A percentile compares a stretch with the other conserved stretches of the same genome.
These are phyloP conservation scores for Cucumis melo DNA, from an alignment of 306 rosid genomes.

Conservation along the genomic window DNA sequence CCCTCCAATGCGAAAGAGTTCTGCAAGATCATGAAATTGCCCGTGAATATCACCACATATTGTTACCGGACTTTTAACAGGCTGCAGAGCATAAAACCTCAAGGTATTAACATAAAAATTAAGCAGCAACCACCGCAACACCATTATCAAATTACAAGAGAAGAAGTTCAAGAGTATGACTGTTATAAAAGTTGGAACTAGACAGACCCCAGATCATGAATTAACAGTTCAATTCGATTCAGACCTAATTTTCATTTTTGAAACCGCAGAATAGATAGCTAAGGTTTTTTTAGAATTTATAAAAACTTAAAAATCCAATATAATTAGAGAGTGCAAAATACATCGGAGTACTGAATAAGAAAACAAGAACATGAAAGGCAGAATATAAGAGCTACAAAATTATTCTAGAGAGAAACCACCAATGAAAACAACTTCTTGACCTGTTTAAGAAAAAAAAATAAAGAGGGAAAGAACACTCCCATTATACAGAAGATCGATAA, in stretches of 20 bases:
- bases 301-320: neutral
- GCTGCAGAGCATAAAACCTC: conserved; percentile 40
- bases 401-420: neutral
- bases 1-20: conserved; percentile 94
- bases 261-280: neutral
- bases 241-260: neutral
- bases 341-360: neutral
- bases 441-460: neutral
- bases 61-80: conserved; percentile 89
- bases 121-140: neutral
- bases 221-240: neutral
- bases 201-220: neutral
- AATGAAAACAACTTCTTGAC: neutral
- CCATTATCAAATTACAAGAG: neutral
- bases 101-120: neutral
- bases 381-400: neutral
- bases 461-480: neutral
- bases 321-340: neutral
- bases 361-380: neutral
- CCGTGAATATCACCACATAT: conserved; percentile 98
- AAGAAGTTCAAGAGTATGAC: neutral
- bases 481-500: neutral
- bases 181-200: neutral
- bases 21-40: conserved; percentile 95
- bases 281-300: neutral